Percentiles rank a stretch among this genome's conserved stretches.
Conservation (phyloP, 2,329 filamentous ascomycete species). For the Knufia fluminis region DNA sequence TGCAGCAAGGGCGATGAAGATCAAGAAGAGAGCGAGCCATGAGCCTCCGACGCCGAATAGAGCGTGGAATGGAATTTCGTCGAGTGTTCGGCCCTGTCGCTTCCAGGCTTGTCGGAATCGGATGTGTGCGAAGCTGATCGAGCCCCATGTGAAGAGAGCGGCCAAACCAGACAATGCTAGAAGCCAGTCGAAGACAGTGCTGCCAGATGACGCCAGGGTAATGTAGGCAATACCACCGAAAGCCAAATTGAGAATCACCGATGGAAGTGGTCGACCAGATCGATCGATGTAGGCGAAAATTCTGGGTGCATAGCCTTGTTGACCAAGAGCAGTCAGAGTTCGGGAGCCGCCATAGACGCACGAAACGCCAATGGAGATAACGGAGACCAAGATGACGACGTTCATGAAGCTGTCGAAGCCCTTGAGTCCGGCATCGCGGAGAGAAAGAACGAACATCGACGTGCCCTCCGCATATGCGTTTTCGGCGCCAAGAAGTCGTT, state of each 20-base stretch:
- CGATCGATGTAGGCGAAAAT: slow-evolving; percentile 38
- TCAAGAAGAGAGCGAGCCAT: slow-evolving; percentile 68
- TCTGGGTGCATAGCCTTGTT: slow-evolving; percentile 36
- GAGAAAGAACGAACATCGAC: slow-evolving; percentile 59
- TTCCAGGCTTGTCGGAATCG: slow-evolving; percentile 80
- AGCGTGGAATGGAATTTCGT: slow-evolving; percentile 71
- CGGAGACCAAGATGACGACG: slow-evolving; percentile 53
- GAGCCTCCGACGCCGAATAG: slow-evolving; percentile 73
- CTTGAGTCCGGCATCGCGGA: slow-evolving; percentile 49
- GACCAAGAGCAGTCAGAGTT: slow-evolving; percentile 45
- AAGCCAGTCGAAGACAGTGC: slow-evolving; percentile 53
- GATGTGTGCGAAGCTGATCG: slow-evolving; percentile 64
- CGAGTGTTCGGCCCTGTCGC: slow-evolving; percentile 56
- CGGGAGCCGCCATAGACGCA: slow-evolving; percentile 49
- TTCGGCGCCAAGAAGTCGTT: slow-evolving; percentile 30
- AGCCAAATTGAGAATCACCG: slow-evolving; percentile 29
- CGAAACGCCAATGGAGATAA: slow-evolving; percentile 51
- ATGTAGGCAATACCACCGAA: slow-evolving; percentile 36
- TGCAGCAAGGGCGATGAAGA: slow-evolving; percentile 64
- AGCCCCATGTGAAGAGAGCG: slow-evolving; percentile 57
- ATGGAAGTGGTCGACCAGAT: slow-evolving; percentile 35
- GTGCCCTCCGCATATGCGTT: slow-evolving; percentile 34
- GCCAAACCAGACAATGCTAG: slow-evolving; percentile 54
- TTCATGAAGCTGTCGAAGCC: slow-evolving; percentile 59
- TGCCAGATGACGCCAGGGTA: slow-evolving; percentile 45